Evolutionary conservation across 2,329 filamentous ascomycete genomes (phyloP), one percentile per base, ranked within the genome.

Genomic region (Chaetothyriales sp.): DNA sequence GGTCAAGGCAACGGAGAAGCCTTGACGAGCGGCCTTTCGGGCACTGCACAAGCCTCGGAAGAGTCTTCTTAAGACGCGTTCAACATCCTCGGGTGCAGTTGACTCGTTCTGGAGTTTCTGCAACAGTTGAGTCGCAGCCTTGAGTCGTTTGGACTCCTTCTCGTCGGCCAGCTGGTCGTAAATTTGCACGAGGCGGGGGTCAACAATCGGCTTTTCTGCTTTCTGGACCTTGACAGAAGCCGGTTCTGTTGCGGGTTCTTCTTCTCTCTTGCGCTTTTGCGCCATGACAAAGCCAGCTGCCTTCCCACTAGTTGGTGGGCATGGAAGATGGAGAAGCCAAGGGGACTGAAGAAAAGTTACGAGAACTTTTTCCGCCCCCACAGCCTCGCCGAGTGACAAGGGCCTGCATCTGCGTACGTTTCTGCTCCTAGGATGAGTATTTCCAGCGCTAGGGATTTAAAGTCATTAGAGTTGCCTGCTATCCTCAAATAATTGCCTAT

Each of bases 11-110:
- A 95, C 76, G 50, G 88, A 94, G 66, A 94, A 95, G 2, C 92
- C 92, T 48, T 92, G 72, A 22, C 92, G 78, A 18, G 90, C 88
- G 10, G 86, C 87, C 70, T 95, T 95, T 52, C 88, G 82, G 51
- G 88, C 84, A 65, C 89, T 95, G 55, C 89, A 89, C 18, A 97
- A 80, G 43, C 92, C 92, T 51, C 86, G 81, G 66, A 95, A 87
- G 40, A 98, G 73, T 22, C 85, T 77, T 63, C 78, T 78, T 57
- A 74, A 55, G 1, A 64, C 64, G 51, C 68, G 69, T 49, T 65
- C 62, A 47, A 70, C 66, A 28, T 73, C 70, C 51, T 68, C 64
- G 13, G 63, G 61, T 4, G 68, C 64, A 25, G 65, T 63, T 54
- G 67, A 63, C 48, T 70, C 66, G 15, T 68, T 63, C 2, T 69